Conservation (phyloP, 2,329 filamentous ascomycete species). For the Albophoma yamanashiensis region DNA sequence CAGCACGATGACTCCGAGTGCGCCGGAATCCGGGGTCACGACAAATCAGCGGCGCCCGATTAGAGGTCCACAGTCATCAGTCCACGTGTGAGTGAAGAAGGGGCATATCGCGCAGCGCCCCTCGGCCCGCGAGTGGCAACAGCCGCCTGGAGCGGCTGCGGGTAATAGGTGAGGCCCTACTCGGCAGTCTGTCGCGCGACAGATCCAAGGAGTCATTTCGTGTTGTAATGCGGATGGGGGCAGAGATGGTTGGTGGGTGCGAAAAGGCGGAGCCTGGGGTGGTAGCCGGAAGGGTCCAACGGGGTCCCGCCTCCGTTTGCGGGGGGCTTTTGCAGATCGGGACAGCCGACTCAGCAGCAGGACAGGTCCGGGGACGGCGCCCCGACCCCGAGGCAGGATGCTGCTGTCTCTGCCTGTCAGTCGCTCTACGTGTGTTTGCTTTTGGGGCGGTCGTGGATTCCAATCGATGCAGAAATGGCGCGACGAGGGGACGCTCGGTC, state of each 20-base stretch:
- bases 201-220: neutral
- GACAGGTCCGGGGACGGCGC: neutral
- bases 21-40: neutral
- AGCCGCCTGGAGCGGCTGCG: neutral
- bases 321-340: conserved; percentile 1
- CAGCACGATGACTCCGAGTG: neutral
- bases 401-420: too few species aligned
- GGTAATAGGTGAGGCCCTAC: neutral
- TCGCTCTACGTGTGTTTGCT: too few species aligned
- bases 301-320: neutral
- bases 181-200: neutral
- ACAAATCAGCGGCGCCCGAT: neutral
- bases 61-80: neutral
- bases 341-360: neutral
- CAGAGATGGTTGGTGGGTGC: neutral
- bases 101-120: neutral
- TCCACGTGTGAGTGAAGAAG: neutral
- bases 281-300: neutral
- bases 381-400: too few species aligned
- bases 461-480: too few species aligned
- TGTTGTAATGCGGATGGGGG: neutral
- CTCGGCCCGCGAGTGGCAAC: neutral
- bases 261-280: neutral
- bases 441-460: too few species aligned
- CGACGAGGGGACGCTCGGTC: neutral